Conservation (phyloP, 768 basidiomycete genomes). For the Auriculariales sp. region DNA sequence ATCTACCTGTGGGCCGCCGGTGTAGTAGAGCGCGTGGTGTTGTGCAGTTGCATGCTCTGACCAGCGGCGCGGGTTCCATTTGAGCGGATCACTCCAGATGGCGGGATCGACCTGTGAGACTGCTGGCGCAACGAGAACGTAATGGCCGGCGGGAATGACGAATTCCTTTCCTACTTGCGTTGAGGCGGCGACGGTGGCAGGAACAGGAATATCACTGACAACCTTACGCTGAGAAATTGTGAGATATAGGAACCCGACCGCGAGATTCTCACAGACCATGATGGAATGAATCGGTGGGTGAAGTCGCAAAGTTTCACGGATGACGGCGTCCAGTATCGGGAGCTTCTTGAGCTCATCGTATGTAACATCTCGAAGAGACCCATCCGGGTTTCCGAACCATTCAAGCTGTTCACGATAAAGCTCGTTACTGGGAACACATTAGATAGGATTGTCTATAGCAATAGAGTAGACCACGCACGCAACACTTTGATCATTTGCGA, state of each 20-base stretch:
- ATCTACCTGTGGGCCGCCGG: constrained; percentile 79
- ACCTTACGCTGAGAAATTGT: too few relatives aligned
- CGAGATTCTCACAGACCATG: too few relatives aligned
- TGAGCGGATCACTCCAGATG: constrained; percentile 58
- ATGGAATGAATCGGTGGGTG: constrained; percentile 96
- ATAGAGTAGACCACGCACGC: constrained; percentile 34
- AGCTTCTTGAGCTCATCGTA: constrained; percentile 78
- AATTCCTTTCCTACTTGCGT: constrained; percentile 58
- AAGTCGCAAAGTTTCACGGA: constrained; percentile 84
- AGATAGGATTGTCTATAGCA: not conserved
- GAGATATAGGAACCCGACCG: too few relatives aligned
- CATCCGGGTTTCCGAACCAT: constrained; percentile 54
- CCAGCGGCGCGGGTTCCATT: constrained; percentile 81
- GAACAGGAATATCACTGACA: constrained; percentile 70
- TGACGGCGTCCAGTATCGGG: constrained; percentile 73
- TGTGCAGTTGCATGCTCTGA: constrained; percentile 67
- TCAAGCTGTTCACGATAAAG: constrained; percentile 85
- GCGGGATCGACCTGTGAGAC: constrained; percentile 76
- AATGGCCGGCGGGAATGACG: constrained; percentile 82
- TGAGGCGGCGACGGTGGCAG: constrained; percentile 65
- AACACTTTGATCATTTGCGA: constrained; percentile 61
- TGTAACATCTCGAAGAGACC: constrained; percentile 61
- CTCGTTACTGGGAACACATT: constrained; percentile 37
- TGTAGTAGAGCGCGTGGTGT: constrained; percentile 46
- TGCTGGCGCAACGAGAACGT: constrained; percentile 76